Percentiles rank a stretch among this genome's conserved stretches.
Evolutionary conservation across 805 yeast species (phyloP).

Genomic region (Blastobotrys americana): DNA sequence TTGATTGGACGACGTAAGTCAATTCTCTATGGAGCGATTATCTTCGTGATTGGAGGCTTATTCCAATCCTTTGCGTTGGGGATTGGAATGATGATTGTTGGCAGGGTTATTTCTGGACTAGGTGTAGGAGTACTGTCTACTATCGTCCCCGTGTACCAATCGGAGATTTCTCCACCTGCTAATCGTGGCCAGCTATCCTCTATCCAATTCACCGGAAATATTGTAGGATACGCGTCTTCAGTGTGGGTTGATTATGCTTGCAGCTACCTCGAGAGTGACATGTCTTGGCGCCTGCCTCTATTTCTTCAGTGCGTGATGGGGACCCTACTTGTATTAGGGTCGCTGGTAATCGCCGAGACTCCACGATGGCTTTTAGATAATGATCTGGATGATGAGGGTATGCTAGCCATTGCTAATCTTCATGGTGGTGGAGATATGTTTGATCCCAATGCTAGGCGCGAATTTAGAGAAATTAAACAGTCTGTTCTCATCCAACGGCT

Average conservation of each 20-base stretch:
- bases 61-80: conserved; percentile 57
- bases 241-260: conserved; percentile 84
- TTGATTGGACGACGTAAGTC: conserved; percentile 71
- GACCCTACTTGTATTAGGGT: conserved; percentile 57
- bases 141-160: conserved; percentile 80
- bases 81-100: conserved; percentile 54
- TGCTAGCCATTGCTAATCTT: conserved; percentile 75
- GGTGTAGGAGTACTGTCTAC: conserved; percentile 83
- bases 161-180: conserved; percentile 82
- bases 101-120: conserved; percentile 73
- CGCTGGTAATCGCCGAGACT: conserved; percentile 73
- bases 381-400: conserved; percentile 72
- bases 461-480: conserved; percentile 76
- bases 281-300: conserved; percentile 75
- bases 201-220: conserved; percentile 82
- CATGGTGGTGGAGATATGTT: conserved; percentile 73
- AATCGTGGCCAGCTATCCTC: conserved; percentile 81
- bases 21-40: conserved; percentile 68
- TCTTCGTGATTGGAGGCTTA: conserved; percentile 73
- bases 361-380: conserved; percentile 87
- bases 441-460: conserved; percentile 59
- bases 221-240: conserved; percentile 70
- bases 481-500: conserved; percentile 64
- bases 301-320: conserved; percentile 74
- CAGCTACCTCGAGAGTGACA: conserved; percentile 51